Percentiles rank a stretch among this genome's conserved stretches.
Evolutionary conservation across 306 rosid species (phyloP).

Genomic region (Calophaca sinica): DNA sequence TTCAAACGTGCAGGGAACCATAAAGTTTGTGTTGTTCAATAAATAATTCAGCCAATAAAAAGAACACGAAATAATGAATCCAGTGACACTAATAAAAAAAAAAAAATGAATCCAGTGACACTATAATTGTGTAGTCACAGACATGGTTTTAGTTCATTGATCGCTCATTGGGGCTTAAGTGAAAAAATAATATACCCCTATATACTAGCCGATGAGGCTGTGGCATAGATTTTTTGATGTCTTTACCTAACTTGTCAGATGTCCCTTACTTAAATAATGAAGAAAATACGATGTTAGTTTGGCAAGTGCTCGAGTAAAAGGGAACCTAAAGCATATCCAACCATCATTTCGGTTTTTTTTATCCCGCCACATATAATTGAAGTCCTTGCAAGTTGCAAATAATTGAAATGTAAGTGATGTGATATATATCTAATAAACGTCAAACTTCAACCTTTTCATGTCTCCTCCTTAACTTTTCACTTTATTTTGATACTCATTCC

Average conservation of each 20-base stretch:
- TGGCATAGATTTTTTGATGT: constrained; percentile 25
- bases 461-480: background rate
- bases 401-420: constrained; percentile 30
- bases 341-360: constrained; percentile 54
- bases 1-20: too few species aligned
- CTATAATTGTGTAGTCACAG: constrained; percentile 32
- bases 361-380: constrained; percentile 64
- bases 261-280: too few species aligned
- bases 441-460: constrained; percentile 11
- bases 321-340: constrained; percentile 50
- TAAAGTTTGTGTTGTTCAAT: too few species aligned
- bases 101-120: constrained; percentile 36
- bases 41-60: too few species aligned
- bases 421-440: constrained; percentile 8
- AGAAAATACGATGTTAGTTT: constrained; percentile 40
- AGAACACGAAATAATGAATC: background rate
- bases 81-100: constrained; percentile 41
- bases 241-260: constrained; percentile 35
- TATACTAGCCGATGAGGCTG: constrained; percentile 2
- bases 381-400: constrained; percentile 43
- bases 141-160: constrained; percentile 20
- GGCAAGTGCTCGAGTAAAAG: constrained; percentile 49
- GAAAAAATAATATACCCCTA: background rate
- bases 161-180: background rate
- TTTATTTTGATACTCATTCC: background rate